Evolutionary conservation across 176 grass and related monocot genomes (phyloP), one percentile per base, ranked within the genome.

Genomic region (Ananas comosus): DNA sequence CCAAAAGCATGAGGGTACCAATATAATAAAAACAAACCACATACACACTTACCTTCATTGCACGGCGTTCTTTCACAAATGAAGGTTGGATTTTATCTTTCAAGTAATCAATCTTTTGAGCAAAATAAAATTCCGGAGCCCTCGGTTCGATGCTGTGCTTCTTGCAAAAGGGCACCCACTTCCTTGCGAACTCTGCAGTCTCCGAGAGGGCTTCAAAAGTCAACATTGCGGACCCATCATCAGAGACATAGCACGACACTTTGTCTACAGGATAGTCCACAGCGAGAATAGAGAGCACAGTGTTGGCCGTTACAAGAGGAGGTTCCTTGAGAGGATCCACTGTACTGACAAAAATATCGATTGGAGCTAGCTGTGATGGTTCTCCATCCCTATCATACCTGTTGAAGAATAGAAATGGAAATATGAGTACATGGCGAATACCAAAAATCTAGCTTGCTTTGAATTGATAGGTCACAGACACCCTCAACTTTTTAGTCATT

Each of bases 201-300:
- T 96, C 88, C 51, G 92, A 91, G 3, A 96, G 67, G 21, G 76
- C 72, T 87, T 96, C 92, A 77, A 96, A 91, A 53, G 88, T 91
- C 58, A 96, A 57, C 92, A 96, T 96, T 50, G 92, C 92, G 23
- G 92, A 91, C 68, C 92, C 92, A 51, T 96, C 92, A 66, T 96
- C 92, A 85, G 92, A 96, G 77, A 96, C 92, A 82, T 96, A 91
- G 76, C 92, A 96, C 33, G 92, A 96, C 18, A 96, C 86, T 77
- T 96, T 96, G 76, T 91, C 92, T 10, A 96, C 92, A 17, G 92
- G 92, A 50, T 96, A 96, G 73, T 96, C 92, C 48, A 89, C 83
- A 24, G 92, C 53, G 67, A 96, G 88, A 74, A 96, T 91, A 11
- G 92, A 96, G 21, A 96, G 67, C 12, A 96, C 88, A 50, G 88